Base-by-base conservation (phyloP, 2,329 filamentous ascomycete species). In the Microdochium trichocladiopsis region DNA sequence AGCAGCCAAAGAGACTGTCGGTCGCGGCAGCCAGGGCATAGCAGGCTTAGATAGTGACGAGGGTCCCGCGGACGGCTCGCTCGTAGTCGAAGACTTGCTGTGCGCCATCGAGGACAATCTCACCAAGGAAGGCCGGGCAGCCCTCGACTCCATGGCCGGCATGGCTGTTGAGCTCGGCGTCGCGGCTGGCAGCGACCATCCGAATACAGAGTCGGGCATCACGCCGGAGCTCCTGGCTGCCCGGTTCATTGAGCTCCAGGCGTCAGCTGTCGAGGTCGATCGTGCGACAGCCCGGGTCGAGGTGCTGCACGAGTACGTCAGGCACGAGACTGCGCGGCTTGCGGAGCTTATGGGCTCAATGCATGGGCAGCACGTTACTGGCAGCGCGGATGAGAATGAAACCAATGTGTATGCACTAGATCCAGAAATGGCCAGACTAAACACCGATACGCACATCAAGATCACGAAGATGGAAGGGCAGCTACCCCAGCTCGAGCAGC, bases 371-470 rank as follows among this genome's bases (percentile, higher is more conserved):
- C n/a, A n/a, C n/a, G n/a, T n/a, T 14, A 48, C 9, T 23, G 23
- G 24, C 47, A 48, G 41, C 24, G 21, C 8, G 12, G 18, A 48
- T 6, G 21, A 25, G 12, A 48, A 14, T 3, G 21, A 25, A 23
- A 47, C 10, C 21, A 47, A 10, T 11, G 43, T 18, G 10, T 86
- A 81, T 60, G 75, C 79, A 16, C 77, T 80, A 0, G 69, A 82
- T 0, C 62, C 80, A 0, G 74, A 83, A 55, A 70, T 92, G 3
- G 79, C 82, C 11, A 82, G 83, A 57, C 79, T 86, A 57, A 93
- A 90, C n/a, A 75, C 85, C 3, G 86, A 94, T 50, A 81, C 87
- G 69, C 83, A 85, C 57, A 83, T 88, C 51, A 83, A 78, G 52
- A 80, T 86, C 49, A 90, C 90, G 64, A 70, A 80, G n/a, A 72